Percentiles rank a stretch among this genome's conserved stretches.
These are phyloP conservation scores for Trypanosoma mega DNA, from an alignment of 208 protist genomes.

Conservation along the genomic window DNA sequence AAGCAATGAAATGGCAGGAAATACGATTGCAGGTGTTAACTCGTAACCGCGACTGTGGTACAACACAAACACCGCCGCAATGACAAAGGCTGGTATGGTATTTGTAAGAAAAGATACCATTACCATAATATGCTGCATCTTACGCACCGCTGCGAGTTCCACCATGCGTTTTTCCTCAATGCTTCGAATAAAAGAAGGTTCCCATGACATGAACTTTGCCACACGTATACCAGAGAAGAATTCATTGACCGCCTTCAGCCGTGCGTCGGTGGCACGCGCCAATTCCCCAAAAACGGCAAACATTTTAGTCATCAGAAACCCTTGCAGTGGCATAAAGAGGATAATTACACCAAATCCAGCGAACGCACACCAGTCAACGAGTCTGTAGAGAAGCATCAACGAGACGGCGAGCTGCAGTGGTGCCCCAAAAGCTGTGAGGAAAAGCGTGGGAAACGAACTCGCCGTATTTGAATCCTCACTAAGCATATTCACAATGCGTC, in stretches of 20 bases:
- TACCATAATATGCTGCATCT: constrained; percentile 19
- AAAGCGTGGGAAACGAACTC: constrained; percentile 39
- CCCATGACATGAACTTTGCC: constrained; percentile 94
- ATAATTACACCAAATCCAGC: constrained; percentile 65
- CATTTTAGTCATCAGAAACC: constrained; percentile 38
- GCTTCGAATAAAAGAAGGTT: constrained; percentile 41
- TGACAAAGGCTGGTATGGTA: constrained; percentile 37
- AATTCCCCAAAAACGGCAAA: constrained; percentile 22
- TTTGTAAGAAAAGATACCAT: constrained; percentile 34
- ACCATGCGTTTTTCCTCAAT: constrained; percentile 32
- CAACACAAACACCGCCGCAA: constrained; percentile 30
- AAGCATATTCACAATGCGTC: constrained; percentile 88
- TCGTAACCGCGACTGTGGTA: constrained; percentile 34
- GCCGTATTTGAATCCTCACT: constrained; percentile 63
- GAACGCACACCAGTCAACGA: constrained; percentile 72
- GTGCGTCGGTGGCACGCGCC: constrained; percentile 66
- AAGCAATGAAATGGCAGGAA: constrained; percentile 78
- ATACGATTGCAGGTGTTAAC: constrained; percentile 72
- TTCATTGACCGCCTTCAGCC: constrained; percentile 91
- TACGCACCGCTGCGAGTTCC: constrained; percentile 26
- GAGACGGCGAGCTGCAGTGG: constrained; percentile 64
- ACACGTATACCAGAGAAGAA: constrained; percentile 91
- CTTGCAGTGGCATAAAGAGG: constrained; percentile 67
- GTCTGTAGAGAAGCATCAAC: constrained; percentile 41
- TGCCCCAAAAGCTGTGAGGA: constrained; percentile 54